A percentile compares a stretch with the other conserved stretches of the same genome.
Conservation (phyloP, 805 yeast genomes). For the Cyberlindnera mrakii region DNA sequence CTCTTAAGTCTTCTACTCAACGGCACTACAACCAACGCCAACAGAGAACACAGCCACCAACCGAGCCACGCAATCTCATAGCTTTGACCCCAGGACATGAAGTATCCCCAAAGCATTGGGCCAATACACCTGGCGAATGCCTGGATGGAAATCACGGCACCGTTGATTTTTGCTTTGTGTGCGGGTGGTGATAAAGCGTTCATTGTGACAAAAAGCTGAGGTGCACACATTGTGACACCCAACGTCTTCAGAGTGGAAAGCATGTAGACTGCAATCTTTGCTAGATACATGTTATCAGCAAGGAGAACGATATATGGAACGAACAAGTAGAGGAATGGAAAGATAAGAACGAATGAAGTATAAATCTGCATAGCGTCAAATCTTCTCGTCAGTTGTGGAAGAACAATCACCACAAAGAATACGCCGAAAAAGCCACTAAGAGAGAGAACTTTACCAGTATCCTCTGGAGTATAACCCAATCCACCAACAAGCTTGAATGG, state of each 20-base stretch:
- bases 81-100: conserved; percentile 14
- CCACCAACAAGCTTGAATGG: conserved; percentile 20
- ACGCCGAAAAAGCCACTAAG: conserved; percentile 18
- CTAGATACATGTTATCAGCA: conserved; percentile 6
- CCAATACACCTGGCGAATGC: conserved; percentile 12
- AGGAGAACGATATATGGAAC: conserved; percentile 16
- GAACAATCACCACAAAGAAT: conserved; percentile 11
- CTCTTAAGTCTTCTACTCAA: not conserved
- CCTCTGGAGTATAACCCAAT: conserved; percentile 13
- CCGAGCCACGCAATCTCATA: conserved; percentile 13
- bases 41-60: conserved; percentile 11
- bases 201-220: conserved; percentile 12
- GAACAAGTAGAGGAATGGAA: conserved; percentile 14
- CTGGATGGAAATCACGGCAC: conserved; percentile 8
- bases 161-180: conserved; percentile 12
- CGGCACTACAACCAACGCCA: conserved; percentile 1
- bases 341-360: conserved; percentile 9
- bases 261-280: conserved; percentile 5
- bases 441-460: conserved; percentile 18
- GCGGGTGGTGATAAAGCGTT: conserved; percentile 11
- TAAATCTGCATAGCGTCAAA: conserved; percentile 17
- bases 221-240: conserved; percentile 5
- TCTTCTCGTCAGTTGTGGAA: conserved; percentile 19
- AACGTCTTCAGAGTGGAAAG: conserved; percentile 7
- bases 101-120: conserved; percentile 13